phyloP scores from a whole-genome alignment of 768 basidiomycete genomes.

The Pulveroboletus ravenelii region DNA sequence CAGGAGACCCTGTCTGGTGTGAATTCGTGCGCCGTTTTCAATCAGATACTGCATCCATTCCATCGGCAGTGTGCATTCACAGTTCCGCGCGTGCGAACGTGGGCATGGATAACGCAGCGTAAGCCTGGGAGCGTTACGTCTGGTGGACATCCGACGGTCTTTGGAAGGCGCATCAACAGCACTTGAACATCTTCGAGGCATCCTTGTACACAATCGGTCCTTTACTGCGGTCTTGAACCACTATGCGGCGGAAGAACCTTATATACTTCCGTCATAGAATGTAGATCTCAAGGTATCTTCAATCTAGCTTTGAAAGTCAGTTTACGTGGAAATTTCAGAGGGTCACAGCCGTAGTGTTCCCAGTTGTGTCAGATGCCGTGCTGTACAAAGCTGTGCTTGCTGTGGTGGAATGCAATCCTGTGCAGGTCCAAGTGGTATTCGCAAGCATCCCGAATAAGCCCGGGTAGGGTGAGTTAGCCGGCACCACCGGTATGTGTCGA shows the following conservation, averaged over 20 bases:
- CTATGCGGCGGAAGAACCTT: neutral
- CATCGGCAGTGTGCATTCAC: neutral
- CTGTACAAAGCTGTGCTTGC: constrained; percentile 21
- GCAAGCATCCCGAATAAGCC: too few relatives aligned
- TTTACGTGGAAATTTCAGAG: neutral
- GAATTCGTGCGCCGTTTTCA: neutral
- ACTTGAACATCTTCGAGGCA: too few relatives aligned
- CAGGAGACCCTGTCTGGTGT: neutral
- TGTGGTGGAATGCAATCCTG: constrained; percentile 12
- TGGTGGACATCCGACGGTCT: neutral
- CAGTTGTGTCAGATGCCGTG: neutral
- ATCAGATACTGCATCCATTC: neutral
- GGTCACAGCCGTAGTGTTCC: neutral
- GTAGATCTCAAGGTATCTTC: constrained; percentile 2
- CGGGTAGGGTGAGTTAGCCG: neutral
- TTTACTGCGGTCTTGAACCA: neutral
- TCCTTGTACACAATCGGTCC: neutral
- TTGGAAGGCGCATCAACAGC: too few relatives aligned
- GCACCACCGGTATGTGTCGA: neutral
- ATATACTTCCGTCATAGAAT: neutral
- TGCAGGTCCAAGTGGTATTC: too few relatives aligned
- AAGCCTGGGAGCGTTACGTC: neutral
- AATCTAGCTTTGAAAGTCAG: neutral
- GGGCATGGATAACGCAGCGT: neutral
- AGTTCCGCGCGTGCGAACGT: neutral